Evolutionary conservation across 345 rosid genomes (phyloP), one percentile per base, ranked within the genome.

Genomic region (Gossypium bickii): DNA sequence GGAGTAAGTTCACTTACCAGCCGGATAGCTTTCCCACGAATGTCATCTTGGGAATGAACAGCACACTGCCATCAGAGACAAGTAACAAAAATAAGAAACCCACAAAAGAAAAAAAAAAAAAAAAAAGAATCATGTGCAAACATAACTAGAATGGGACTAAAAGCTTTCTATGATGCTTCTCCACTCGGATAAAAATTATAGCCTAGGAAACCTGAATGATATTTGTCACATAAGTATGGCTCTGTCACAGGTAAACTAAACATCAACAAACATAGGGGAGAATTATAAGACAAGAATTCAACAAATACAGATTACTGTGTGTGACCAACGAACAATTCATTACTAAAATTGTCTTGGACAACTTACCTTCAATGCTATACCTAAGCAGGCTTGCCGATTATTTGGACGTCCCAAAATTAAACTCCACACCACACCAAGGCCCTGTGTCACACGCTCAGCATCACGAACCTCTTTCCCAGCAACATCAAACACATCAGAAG

Each of bases 371-470:
- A 95, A 78, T 66, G 91, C 99, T 72, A 95, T 93, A 73, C 82
- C 90, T 82, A 95, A 81, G 86, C 96, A 91, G 84, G 93, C 88
- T 78, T 87, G 87, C 57, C 99, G 90, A 75, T 90, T 83, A 73
- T 85, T 86, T 81, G 98, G 92, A 74, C 98, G 98, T 57, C 93
- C 96, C 84, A 91, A 76, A 84, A 95, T 90, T 84, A 95, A 86
- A 86, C 98, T 86, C 99, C 99, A 95, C 38, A 89, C 97, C 49
- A 95, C 92, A 80, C 98, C 98, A 74, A 95, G 98, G 55, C 99
- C 99, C 79, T 95, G 99, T 53, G 99, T 93, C 41, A 95, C 93
- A 76, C 94, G 99, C 79, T 95, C 98, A 68, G 86, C 82, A 76
- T 93, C 99, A 71, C 85, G 85, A 55, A 84, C 76, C 78, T 85